A percentile compares a stretch with the other conserved stretches of the same genome.
phyloP scores from a whole-genome alignment of 345 rosid genomes.

The Camelina laxa region DNA sequence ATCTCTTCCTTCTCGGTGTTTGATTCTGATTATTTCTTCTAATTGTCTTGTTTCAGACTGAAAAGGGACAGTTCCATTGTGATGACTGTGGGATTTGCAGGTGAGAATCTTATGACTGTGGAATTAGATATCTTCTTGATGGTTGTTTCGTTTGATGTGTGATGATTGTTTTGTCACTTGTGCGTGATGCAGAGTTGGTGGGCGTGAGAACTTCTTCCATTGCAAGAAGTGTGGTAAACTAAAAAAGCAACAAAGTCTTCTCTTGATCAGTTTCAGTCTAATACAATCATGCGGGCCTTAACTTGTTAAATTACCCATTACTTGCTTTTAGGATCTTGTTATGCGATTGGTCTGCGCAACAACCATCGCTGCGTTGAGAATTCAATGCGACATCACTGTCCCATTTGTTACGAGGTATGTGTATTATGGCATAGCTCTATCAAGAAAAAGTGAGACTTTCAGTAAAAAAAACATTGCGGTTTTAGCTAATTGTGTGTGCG shows the following conservation, averaged over 20 bases:
- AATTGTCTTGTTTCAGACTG: conserved; percentile 51
- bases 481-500: conserved; percentile 8
- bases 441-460: not conserved
- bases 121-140: no score
- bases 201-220: conserved; percentile 80
- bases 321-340: conserved; percentile 73
- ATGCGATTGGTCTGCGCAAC: conserved; percentile 58
- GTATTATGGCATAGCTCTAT: conserved; percentile 3
- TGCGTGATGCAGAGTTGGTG: conserved; percentile 72
- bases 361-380: conserved; percentile 93
- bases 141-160: conserved; percentile 1
- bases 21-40: not conserved
- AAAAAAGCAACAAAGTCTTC: not conserved
- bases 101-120: conserved; percentile 38
- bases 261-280: conserved; percentile 7
- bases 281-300: not conserved
- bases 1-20: conserved; percentile 8
- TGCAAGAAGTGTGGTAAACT: conserved; percentile 90
- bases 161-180: conserved; percentile 1
- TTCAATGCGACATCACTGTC: conserved; percentile 98
- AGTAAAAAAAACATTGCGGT: not conserved
- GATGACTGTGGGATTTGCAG: conserved; percentile 98
- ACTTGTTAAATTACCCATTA: not conserved
- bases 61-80: conserved; percentile 86
- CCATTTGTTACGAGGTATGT: conserved; percentile 91